These are phyloP conservation scores for Apiotrichum mycotoxinovorans DNA, from an alignment of 1,284 basidiomycete species.

Conservation along the genomic window DNA sequence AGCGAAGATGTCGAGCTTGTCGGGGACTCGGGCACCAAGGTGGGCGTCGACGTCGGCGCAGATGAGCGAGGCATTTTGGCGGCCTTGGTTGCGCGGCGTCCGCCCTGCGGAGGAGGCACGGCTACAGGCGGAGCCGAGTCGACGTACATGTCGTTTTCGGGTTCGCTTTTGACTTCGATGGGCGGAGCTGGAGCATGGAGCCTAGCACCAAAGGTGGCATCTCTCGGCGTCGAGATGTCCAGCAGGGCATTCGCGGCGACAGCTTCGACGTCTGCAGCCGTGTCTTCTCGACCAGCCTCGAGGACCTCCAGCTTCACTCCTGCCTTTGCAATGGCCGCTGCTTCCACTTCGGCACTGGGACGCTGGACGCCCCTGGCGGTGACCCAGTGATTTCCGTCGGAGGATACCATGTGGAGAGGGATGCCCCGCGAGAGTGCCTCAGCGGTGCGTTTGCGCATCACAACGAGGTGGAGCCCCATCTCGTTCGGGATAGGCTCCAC, in stretches of 20 bases:
- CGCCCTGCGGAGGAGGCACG: too few relatives aligned
- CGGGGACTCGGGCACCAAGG: not conserved
- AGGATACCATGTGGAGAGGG: too few relatives aligned
- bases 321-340: not conserved
- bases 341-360: too few relatives aligned
- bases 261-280: not conserved
- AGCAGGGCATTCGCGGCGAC: not conserved
- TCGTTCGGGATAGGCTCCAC: too few relatives aligned
- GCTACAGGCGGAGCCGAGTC: not conserved
- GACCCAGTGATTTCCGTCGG: too few relatives aligned
- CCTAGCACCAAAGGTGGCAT: not conserved
- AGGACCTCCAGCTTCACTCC: not conserved
- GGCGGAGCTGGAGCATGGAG: not conserved
- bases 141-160: not conserved
- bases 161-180: too few relatives aligned
- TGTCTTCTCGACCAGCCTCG: not conserved
- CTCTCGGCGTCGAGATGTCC: not conserved
- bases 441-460: too few relatives aligned
- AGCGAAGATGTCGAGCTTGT: not conserved
- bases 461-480: too few relatives aligned
- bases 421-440: too few relatives aligned
- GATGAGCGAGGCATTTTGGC: not conserved
- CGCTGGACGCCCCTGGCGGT: too few relatives aligned
- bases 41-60: too few relatives aligned
- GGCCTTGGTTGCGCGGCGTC: not conserved